Percentiles rank a stretch among this genome's conserved stretches.
These are phyloP conservation scores for Chalciporus sphaerocephalus DNA, from an alignment of 768 basidiomycete species.

Conservation along the genomic window DNA sequence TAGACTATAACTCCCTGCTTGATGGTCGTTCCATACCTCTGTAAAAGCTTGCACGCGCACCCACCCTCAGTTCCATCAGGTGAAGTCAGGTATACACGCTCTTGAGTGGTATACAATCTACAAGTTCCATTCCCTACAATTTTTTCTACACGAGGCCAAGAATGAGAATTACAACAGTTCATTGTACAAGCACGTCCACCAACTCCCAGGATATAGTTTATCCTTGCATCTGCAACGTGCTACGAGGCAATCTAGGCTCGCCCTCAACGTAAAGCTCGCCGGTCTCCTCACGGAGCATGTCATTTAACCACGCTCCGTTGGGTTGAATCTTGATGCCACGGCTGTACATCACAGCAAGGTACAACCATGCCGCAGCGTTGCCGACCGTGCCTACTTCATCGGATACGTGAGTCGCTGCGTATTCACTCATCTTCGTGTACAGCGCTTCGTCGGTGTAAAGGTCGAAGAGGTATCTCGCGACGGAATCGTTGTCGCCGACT, in stretches of 20 bases:
- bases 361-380: conserved; percentile 63
- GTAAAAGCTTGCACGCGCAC: too few relatives aligned
- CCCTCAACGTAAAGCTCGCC: conserved; percentile 60
- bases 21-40: too few relatives aligned
- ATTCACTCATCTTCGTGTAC: conserved; percentile 59
- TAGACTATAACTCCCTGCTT: too few relatives aligned
- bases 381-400: conserved; percentile 85
- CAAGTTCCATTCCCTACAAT: conserved; percentile 4
- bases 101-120: conserved; percentile 1
- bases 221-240: conserved; percentile 47
- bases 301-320: conserved; percentile 81
- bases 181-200: conserved; percentile 11
- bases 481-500: conserved; percentile 68
- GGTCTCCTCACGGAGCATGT: conserved; percentile 71
- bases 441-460: conserved; percentile 71
- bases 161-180: background rate
- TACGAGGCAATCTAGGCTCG: conserved; percentile 72
- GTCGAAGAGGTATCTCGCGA: conserved; percentile 72
- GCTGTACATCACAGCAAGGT: conserved; percentile 74
- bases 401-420: conserved; percentile 70
- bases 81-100: background rate
- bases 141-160: conserved; percentile 11
- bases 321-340: conserved; percentile 77
- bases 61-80: too few relatives aligned
- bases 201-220: conserved; percentile 4